Conservation (phyloP, 148 eudicot genomes). For the Nepenthes mirabilis region DNA sequence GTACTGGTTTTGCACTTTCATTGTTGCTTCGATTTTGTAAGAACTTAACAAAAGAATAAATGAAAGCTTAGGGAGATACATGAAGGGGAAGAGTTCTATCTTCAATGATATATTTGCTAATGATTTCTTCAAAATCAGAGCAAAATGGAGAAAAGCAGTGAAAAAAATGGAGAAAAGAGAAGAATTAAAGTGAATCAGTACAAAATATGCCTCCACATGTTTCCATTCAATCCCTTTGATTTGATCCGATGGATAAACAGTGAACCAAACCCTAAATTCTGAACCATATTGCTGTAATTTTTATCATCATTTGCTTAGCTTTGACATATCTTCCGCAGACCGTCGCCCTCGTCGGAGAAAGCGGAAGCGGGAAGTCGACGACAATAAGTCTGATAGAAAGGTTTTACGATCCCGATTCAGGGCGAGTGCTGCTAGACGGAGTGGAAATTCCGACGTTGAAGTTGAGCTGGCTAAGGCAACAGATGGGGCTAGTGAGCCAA, state of each 20-base stretch:
- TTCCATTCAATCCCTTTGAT: too few species aligned
- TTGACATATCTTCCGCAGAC: conserved; percentile 23
- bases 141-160: too few species aligned
- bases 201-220: too few species aligned
- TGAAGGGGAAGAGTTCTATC: neutral
- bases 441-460: conserved; percentile 40
- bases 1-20: too few species aligned
- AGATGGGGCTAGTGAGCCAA: conserved; percentile 84
- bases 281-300: neutral
- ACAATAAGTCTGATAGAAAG: conserved; percentile 62
- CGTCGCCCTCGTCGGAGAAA: conserved; percentile 82
- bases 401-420: conserved; percentile 63
- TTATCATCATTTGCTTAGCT: neutral
- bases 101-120: neutral
- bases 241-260: neutral
- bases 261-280: neutral
- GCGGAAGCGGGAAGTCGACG: conserved; percentile 84
- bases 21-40: too few species aligned
- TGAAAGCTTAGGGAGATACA: too few species aligned
- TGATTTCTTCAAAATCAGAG: too few species aligned
- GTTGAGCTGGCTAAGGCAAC: conserved; percentile 71
- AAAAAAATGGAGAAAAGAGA: too few species aligned
- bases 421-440: conserved; percentile 42
- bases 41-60: too few species aligned
- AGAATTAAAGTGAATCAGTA: too few species aligned